Conservation (phyloP, 768 basidiomycete species). For the Russula dissimulans region DNA sequence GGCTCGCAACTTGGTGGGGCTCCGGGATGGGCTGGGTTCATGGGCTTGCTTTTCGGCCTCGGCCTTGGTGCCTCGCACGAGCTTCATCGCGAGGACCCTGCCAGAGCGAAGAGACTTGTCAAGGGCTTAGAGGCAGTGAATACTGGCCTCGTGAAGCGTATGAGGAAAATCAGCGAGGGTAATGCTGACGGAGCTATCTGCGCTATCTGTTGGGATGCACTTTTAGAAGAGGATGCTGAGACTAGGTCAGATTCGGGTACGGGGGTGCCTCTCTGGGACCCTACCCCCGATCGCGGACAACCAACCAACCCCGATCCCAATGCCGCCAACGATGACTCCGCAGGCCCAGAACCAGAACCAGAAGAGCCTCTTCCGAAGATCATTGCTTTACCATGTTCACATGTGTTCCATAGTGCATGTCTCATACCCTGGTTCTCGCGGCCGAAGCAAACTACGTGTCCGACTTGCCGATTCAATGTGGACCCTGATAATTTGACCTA, state of each 20-base stretch:
- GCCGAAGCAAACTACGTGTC: conserved; percentile 72
- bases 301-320: conserved; percentile 13
- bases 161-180: conserved; percentile 43
- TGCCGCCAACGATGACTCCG: not conserved
- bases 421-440: conserved; percentile 77
- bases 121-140: conserved; percentile 60
- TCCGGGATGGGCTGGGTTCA: conserved; percentile 8
- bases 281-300: conserved; percentile 7
- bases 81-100: conserved; percentile 50
- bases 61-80: conserved; percentile 19
- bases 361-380: conserved; percentile 33
- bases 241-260: not conserved
- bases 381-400: conserved; percentile 68
- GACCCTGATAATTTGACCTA: conserved; percentile 68
- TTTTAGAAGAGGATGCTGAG: conserved; percentile 27
- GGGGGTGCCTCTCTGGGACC: not conserved
- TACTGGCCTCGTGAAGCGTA: conserved; percentile 51
- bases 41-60: conserved; percentile 13
- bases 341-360: conserved; percentile 1
- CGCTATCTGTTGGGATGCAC: conserved; percentile 72
- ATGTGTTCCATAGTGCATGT: conserved; percentile 73
- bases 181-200: conserved; percentile 39
- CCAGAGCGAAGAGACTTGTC: conserved; percentile 54
- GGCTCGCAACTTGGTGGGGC: conserved; percentile 7
- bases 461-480: conserved; percentile 75